phyloP scores from a whole-genome alignment of 352 stramenopile species.

The Phytophthora gonapodyides region DNA sequence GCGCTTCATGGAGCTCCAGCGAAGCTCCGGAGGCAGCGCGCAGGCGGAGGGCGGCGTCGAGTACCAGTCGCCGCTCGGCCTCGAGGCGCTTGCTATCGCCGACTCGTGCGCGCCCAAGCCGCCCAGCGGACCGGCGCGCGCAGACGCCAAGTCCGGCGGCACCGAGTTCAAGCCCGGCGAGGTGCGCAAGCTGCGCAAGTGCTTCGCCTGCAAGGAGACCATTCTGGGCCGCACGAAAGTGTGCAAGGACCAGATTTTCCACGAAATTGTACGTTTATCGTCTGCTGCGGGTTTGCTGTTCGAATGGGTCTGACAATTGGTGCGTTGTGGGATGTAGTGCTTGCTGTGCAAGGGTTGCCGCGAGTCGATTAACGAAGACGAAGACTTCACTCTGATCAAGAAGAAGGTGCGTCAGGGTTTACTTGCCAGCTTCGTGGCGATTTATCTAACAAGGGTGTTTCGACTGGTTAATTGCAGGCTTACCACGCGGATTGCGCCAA shows the following conservation, averaged over 20 bases:
- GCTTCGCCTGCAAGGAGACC: slow-evolving; percentile 80
- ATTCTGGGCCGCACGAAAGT: slow-evolving; percentile 81
- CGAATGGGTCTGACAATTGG: background rate
- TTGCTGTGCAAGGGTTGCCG: slow-evolving; percentile 75
- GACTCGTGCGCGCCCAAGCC: slow-evolving; percentile 43
- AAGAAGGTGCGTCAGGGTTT: slow-evolving; percentile 52
- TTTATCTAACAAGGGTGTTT: background rate
- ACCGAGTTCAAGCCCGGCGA: slow-evolving; percentile 66
- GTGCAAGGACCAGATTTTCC: slow-evolving; percentile 80
- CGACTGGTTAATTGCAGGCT: slow-evolving; percentile 32
- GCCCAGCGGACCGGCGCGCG: slow-evolving; percentile 40
- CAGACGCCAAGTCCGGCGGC: slow-evolving; percentile 62
- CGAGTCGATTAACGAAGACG: slow-evolving; percentile 76
- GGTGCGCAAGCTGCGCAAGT: slow-evolving; percentile 77
- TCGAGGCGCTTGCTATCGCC: slow-evolving; percentile 37
- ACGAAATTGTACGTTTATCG: slow-evolving; percentile 66
- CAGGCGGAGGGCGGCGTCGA: slow-evolving; percentile 40
- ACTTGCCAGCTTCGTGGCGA: background rate
- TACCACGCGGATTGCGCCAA: slow-evolving; percentile 79
- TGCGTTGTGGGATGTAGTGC: slow-evolving; percentile 39
- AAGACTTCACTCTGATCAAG: slow-evolving; percentile 81
- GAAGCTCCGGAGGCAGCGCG: slow-evolving; percentile 26
- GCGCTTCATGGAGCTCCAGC: slow-evolving; percentile 62
- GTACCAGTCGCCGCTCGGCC: slow-evolving; percentile 41
- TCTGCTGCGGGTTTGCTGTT: background rate